phyloP scores from a whole-genome alignment of 345 rosid species.

The Pistacia integerrima region DNA sequence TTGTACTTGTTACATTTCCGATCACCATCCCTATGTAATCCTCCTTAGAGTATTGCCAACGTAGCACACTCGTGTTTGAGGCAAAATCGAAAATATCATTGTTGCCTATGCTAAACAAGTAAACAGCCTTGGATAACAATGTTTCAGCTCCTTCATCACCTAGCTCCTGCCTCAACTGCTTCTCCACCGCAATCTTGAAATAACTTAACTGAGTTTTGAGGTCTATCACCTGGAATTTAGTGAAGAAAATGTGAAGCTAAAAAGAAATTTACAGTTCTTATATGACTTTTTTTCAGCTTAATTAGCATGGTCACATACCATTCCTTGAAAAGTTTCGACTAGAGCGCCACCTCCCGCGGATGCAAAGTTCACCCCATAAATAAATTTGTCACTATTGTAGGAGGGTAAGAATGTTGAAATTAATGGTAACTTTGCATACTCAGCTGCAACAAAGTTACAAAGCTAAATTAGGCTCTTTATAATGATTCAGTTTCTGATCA shows the following conservation, averaged over 20 bases:
- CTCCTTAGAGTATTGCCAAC: no score
- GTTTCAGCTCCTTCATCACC: slow-evolving; percentile 34
- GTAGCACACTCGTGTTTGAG: not conserved
- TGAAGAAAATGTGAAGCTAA: no score
- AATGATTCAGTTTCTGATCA: not conserved
- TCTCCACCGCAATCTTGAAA: slow-evolving; percentile 32
- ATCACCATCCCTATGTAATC: slow-evolving; percentile 9
- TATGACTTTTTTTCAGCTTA: not conserved
- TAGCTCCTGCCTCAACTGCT: slow-evolving; percentile 29
- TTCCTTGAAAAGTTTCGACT: slow-evolving; percentile 38
- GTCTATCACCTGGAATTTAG: slow-evolving; percentile 36
- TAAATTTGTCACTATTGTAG: slow-evolving; percentile 15
- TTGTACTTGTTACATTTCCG: slow-evolving; percentile 9
- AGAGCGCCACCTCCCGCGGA: slow-evolving; percentile 59
- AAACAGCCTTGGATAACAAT: slow-evolving; percentile 43
- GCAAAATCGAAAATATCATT: slow-evolving; percentile 3
- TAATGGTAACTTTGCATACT: slow-evolving; percentile 47
- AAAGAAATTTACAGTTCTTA: no score
- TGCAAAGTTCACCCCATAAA: slow-evolving; percentile 49
- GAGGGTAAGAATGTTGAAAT: slow-evolving; percentile 49
- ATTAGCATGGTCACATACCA: slow-evolving; percentile 22
- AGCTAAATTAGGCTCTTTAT: not conserved
- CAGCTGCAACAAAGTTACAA: slow-evolving; percentile 29
- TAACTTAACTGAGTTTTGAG: slow-evolving; percentile 37
- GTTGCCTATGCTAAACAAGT: slow-evolving; percentile 41